Evolutionary conservation across 495 filamentous ascomycete species (phyloP), one percentile per base, ranked within the genome.

Genomic region (Hypoxylon trugodes): DNA sequence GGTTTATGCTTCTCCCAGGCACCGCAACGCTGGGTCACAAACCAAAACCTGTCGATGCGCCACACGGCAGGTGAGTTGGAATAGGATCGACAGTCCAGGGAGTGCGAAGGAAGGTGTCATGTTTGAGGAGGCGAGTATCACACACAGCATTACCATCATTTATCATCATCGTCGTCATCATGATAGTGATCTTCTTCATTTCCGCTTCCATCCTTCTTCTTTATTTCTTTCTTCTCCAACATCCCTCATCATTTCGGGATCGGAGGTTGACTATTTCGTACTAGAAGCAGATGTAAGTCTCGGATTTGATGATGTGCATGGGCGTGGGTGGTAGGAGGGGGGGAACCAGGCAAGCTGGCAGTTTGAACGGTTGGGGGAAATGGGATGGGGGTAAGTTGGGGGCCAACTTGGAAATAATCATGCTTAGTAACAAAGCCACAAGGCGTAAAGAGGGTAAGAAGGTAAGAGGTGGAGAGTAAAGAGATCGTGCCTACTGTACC

Each of bases 91-190:
- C 58, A 36, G 26, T 49, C 35, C 8, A 26, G 42, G 15, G 24
- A 58, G 21, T 25, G 21, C 41, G 53, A 32, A 30, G 32, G 64
- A 61, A 67, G 52, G 52, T 47, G 25, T 42, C 56, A 66, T 55
- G 54, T n/a, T 47, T 16, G 7, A 26, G 28, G 13, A 13, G 37
- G 42, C 32, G 61, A 52, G 51, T 10, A 24, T 51, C 28, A 46
- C 36, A 56, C 28, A 46, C 36, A 56, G 38, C 45, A 40, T 46
- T 51, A 18, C 38, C 21, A 15, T 49, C 19, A 28, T 43, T 32
- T 16, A 45, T 40, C 10, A 33, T 37, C 41, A 26, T 49, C 54
- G 35, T 49, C 22, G 49, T 41, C 22, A 49, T 40, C 32, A 48
- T 30, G 8, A 18, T 28, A 28, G 9, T 6, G 6, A 54, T 38